Base-by-base conservation (phyloP, 495 filamentous ascomycete genomes). In the Neohortaea acidophila region DNA sequence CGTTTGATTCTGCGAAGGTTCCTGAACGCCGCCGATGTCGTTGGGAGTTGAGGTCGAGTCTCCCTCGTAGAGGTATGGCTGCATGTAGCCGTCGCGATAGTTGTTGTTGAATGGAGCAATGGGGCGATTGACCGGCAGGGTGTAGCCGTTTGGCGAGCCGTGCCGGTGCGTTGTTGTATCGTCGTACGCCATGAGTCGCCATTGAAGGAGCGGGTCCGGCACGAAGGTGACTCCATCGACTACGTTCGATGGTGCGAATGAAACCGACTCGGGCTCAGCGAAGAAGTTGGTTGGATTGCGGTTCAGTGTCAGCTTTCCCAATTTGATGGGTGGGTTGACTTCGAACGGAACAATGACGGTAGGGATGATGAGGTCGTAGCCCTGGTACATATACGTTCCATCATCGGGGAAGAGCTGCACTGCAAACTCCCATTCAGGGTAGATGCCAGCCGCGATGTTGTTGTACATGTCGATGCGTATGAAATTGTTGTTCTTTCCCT, bases 261-360 rank as follows among this genome's bases (percentile, higher is more conserved):
- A 75, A 49, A 72, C 57, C 54, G 82, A 77, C 55, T 84, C 80
- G 0, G 76, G 79, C 54, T 83, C 80, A 8, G 80, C 77, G 53
- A 85, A 85, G 63, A 78, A 85, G 59, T 85, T 83, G 21, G 54
- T 62, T 0, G 76, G 72, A 57, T 85, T 85, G 24, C 62, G 69
- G 60, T 83, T 71, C 27, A 85, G 56, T 24, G 69, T 71, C 62
- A 85, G 62, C 44, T 73, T 69, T 33, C 80, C 79, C 18, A 85
- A 54, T 14, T 60, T 64, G 9, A 69, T 73, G 34, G 83, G 60
- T 8, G 81, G 79, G 3, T 71, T 76, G n/a, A 65, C 37, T 52
- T 85, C 77, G 41, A 81, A 70, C 0, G 80, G 81, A 4, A 83
- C 64, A 47, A 84, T 69, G 62, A 83, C 83, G 43, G 81, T 84